Evolutionary conservation across 768 basidiomycete genomes (phyloP), one percentile per base, ranked within the genome.

Genomic region (Omphalotus guepiniiformis): DNA sequence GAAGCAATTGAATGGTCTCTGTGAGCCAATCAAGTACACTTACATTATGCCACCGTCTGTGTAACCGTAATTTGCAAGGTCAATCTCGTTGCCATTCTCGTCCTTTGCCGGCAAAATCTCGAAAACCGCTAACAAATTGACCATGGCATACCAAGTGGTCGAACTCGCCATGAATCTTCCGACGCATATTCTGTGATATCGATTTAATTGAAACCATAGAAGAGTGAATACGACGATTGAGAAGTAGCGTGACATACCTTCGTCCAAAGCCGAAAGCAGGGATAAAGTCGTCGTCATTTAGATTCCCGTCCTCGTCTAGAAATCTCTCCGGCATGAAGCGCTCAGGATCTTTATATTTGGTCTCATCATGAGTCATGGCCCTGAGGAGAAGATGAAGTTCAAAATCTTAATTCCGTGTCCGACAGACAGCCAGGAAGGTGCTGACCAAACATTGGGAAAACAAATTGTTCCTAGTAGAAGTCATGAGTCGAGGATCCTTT

Each of bases 71-170:
- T n/a, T n/a, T n/a, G n/a, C n/a, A 6, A 46, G 35, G 7, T 35
- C 32, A 37, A 46, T 37, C 11, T 46, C 44, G 22, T 37, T 22
- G 9, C 44, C 44, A 8, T 27, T 27, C 9, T 46, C 44, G 38
- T 46, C 44, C 11, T 46, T 46, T 7, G 44, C 34, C 34, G 35
- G 35, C 3, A 22, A 22, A 16, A 46, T 12, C 3, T 6, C 28
- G 19, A 46, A 26, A 9, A 36, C 18, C 1, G 44, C 44, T 16
- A 46, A 21, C 7, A 46, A 23, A 35, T 32, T 36, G 21, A 27
- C 44, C 12, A 46, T 25, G 11, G 44, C 21, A 19, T 36, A 36
- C 44, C 44, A 46, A n/a, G 38, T 26, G 21, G 44, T 46, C 34
- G 23, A 36, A 1, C 38, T 36, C 7, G 32, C 44, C 32, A 46